Base-by-base conservation (phyloP, 1,284 basidiomycete species). In the Malassezia furfur region DNA sequence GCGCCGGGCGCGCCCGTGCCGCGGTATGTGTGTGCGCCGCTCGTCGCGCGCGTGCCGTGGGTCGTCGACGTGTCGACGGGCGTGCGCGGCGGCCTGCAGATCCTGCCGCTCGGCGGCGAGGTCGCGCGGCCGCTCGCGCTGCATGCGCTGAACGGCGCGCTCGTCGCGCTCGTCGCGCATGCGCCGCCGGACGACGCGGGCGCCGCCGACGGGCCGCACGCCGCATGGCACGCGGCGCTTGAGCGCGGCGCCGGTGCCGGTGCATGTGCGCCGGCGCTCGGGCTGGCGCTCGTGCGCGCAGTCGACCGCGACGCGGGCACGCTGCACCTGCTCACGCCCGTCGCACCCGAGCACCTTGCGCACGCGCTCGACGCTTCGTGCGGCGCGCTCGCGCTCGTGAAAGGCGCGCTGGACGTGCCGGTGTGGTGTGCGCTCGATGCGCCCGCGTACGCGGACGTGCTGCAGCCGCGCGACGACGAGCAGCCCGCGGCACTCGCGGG, bases 361-460 rank as follows among this genome's bases (percentile, higher is more conserved):
- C 44, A 62, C 39, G 11, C 14, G 19, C 10, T 89, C 5, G 83
- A 81, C 72, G 43, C 63, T 43, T 2, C 5, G 2, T 45, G 50
- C 19, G 35, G 17, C 9, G 50, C 57, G 50, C 54, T 74, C 21
- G 56, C 51, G 17, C 72, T 93, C 1, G 82, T 91, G 35, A 88
- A 87, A 70, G 91, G 91, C 5, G 86, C 87, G 65, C 78, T 94
- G 62, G 88, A 93, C 69, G 77, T 96, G 0, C 91, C 91, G 0
- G 77, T 90, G 0, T 87, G 85, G 81, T 89, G 85, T 0, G 84
- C 90, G 83, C 77, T 96, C 46, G 88, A 94, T 75, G 85, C 83
- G 75, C 76, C 80, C 5, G 50, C 65, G 2, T 59, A 63, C 35
- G 55, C 52, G 17, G 64, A 64, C 22, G 62, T 63, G 2, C 38